phyloP scores from a whole-genome alignment of 2,329 filamentous ascomycete species.

The Aspergillus ustus region DNA sequence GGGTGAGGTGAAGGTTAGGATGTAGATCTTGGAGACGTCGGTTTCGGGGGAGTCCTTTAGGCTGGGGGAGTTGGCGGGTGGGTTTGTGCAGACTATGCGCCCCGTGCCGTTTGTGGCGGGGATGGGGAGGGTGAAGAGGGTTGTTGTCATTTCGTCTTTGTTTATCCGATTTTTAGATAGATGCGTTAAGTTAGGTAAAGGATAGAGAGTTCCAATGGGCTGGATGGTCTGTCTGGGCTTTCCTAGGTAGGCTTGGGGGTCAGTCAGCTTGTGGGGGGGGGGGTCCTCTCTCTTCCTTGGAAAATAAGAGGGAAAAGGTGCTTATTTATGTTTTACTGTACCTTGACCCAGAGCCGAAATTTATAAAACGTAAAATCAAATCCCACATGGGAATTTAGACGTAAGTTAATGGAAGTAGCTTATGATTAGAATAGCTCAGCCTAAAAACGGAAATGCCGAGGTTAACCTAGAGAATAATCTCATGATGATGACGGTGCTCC shows the following conservation, averaged over 20 bases:
- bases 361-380: not conserved
- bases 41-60: conserved; percentile 37
- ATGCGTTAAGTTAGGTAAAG: not conserved
- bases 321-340: not conserved
- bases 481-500: conserved; percentile 1
- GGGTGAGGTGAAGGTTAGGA: conserved; percentile 72
- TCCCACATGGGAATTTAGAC: not conserved
- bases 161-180: too few species aligned
- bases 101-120: conserved; percentile 55
- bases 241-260: too few species aligned
- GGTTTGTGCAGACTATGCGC: conserved; percentile 65
- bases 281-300: too few species aligned
- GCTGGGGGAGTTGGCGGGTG: conserved; percentile 37
- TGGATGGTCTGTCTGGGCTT: too few species aligned
- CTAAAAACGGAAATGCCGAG: conserved; percentile 9
- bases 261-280: not conserved
- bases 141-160: conserved; percentile 24
- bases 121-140: conserved; percentile 66
- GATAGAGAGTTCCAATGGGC: not conserved
- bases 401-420: not conserved
- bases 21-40: conserved; percentile 60
- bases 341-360: not conserved
- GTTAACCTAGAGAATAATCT: not conserved
- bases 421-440: not conserved
- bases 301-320: too few species aligned